phyloP scores from a whole-genome alignment of 176 grass and related monocot genomes.

The Melocanna baccifera region DNA sequence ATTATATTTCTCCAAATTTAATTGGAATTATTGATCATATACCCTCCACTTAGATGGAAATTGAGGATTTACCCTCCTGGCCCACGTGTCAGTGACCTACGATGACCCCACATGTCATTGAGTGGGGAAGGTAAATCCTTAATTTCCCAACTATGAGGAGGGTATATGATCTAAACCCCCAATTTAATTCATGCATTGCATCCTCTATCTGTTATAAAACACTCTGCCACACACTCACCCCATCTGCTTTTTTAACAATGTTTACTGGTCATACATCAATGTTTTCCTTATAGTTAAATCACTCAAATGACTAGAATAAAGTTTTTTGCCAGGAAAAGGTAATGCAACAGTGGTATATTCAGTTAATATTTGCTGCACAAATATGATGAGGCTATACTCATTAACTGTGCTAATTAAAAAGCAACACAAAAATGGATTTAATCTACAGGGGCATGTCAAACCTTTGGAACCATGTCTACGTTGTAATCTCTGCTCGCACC shows the following conservation, averaged over 20 bases:
- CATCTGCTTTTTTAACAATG: background rate
- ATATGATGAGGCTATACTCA: background rate
- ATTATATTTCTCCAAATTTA: background rate
- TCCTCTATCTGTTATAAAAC: background rate
- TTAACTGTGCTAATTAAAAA: background rate
- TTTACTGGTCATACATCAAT: background rate
- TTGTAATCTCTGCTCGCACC: constrained; percentile 94
- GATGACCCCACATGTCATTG: no score
- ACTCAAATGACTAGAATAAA: background rate
- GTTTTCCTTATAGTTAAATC: background rate
- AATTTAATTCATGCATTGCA: background rate
- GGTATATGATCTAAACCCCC: no score
- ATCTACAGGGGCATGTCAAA: constrained; percentile 3
- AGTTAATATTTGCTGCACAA: background rate
- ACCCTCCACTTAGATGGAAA: no score
- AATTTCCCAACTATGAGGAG: no score
- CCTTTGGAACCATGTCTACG: constrained; percentile 94
- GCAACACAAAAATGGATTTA: background rate
- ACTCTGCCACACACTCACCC: background rate
- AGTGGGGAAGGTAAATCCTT: no score
- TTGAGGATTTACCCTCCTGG: no score
- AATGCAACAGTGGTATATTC: background rate
- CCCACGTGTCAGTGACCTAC: no score
- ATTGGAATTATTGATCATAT: no score
- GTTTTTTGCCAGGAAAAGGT: background rate